Percentiles rank a stretch among this genome's conserved stretches.
These are phyloP conservation scores for Prunus mume DNA, from an alignment of 306 rosid species.

Conservation along the genomic window DNA sequence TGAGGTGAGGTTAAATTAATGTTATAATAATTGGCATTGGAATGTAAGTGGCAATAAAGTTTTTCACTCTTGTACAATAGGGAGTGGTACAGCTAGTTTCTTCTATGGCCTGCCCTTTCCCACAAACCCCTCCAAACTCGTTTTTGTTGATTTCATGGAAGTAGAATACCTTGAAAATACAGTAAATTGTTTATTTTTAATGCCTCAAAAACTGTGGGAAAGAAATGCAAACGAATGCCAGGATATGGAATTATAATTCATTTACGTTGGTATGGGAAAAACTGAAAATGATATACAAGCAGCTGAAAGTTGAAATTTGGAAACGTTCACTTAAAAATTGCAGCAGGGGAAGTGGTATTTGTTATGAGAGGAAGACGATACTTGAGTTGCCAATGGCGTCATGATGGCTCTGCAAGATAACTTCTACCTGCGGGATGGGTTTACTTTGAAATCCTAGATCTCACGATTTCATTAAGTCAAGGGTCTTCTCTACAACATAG, in stretches of 20 bases:
- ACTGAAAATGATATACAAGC: no score
- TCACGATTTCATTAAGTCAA: constrained; percentile 13
- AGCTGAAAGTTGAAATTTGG: no score
- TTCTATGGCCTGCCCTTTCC: not conserved
- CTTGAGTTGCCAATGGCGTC: no score
- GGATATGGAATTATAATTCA: not conserved
- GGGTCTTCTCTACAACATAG: constrained; percentile 69
- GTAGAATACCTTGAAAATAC: not conserved
- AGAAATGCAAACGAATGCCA: not conserved
- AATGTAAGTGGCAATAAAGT: not conserved
- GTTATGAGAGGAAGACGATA: not conserved
- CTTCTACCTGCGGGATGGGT: no score
- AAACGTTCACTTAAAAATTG: no score
- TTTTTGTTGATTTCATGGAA: not conserved
- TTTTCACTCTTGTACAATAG: constrained; percentile 12
- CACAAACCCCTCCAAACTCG: not conserved
- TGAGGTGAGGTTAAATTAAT: constrained; percentile 13
- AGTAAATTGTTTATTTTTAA: not conserved
- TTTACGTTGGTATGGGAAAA: no score
- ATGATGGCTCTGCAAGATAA: no score
- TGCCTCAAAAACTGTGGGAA: not conserved
- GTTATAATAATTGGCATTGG: constrained; percentile 15
- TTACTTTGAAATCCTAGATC: not conserved
- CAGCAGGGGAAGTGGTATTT: not conserved
- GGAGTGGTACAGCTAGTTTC: not conserved